Evolutionary conservation across 106 monocot species (phyloP), one percentile per base, ranked within the genome.

Genomic region (Gastrodia elata): DNA sequence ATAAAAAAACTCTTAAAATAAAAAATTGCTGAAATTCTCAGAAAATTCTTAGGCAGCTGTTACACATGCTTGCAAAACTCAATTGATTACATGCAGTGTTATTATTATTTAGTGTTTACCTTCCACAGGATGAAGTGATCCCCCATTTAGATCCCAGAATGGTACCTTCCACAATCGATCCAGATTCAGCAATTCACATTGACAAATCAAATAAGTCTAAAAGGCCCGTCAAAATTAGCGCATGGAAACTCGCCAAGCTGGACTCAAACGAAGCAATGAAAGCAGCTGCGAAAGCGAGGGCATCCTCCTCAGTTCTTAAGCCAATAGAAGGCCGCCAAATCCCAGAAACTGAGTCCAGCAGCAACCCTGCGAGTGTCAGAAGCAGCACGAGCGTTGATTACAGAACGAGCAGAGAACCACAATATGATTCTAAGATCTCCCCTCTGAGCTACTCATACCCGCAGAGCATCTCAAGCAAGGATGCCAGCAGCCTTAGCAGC

Each of bases 181-280:
- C 97, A 20, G 97, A 98, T 81, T 83, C 88, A 30, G 82, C 81
- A 6, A 74, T 68, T 0, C 74, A 83, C 75, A 48, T 59, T 0
- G 88, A 85, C 32, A 83, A 75, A 76, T 76, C 81, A 20, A 84
- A 83, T 73, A 84, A 79, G 74, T 76, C 91, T 14, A 91, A 85
- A 38, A 98, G 84, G 74, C 77, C 84, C 10, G 91, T 98, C 25
- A 93, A 93, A 64, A 83, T 98, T 40, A 98, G 91, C 71, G 88
- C 97, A 8, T 93, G 97, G 91, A 98, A 88, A 80, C 97, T 98
- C 26, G 93, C 93, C 3, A 98, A 91, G 69, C 77, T 98, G 28
- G 88, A 98, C 28, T 80, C 91, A 0, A 78, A 67, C 18, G 97
- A 98, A 64, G 97, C 88, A 6, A 81, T 88, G 68, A 82, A 74